Evolutionary conservation across 179 eudicot species (phyloP).

Genomic region (Beta macrorhiza): DNA sequence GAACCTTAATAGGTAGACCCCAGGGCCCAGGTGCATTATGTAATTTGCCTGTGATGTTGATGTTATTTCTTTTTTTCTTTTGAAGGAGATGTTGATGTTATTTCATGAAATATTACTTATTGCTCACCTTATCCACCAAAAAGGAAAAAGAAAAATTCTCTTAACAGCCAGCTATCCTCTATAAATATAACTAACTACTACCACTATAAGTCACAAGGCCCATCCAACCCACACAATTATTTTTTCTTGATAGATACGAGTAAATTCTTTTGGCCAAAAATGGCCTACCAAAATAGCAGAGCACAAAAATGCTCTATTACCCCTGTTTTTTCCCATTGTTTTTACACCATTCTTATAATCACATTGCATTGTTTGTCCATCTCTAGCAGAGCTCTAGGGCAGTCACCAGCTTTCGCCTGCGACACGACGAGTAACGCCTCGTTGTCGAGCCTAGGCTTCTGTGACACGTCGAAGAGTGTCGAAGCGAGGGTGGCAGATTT

Average conservation of each 20-base stretch:
- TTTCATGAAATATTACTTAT: no score
- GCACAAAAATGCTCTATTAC: conserved; percentile 21
- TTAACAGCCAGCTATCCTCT: conserved; percentile 5
- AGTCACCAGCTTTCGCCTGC: conserved; percentile 59
- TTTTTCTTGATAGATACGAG: background rate
- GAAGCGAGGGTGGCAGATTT: conserved; percentile 55
- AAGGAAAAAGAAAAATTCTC: background rate
- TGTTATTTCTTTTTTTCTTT: no score
- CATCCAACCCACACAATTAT: conserved; percentile 2
- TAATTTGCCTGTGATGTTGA: no score
- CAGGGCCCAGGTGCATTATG: no score
- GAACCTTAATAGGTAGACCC: no score
- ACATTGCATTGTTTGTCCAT: conserved; percentile 14
- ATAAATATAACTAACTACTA: conserved; percentile 11
- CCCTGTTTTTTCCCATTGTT: conserved; percentile 28
- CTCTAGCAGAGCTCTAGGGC: background rate
- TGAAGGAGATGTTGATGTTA: no score
- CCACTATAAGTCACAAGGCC: conserved; percentile 18
- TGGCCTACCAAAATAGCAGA: conserved; percentile 27
- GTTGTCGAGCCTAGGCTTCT: conserved; percentile 46
- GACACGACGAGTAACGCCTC: conserved; percentile 41
- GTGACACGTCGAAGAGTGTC: conserved; percentile 39
- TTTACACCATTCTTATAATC: conserved; percentile 6
- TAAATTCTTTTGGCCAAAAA: conserved; percentile 1
- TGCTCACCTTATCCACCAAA: background rate